These are phyloP conservation scores for Pichia sp. DNA, from an alignment of 1,139 yeast species.

Conservation along the genomic window DNA sequence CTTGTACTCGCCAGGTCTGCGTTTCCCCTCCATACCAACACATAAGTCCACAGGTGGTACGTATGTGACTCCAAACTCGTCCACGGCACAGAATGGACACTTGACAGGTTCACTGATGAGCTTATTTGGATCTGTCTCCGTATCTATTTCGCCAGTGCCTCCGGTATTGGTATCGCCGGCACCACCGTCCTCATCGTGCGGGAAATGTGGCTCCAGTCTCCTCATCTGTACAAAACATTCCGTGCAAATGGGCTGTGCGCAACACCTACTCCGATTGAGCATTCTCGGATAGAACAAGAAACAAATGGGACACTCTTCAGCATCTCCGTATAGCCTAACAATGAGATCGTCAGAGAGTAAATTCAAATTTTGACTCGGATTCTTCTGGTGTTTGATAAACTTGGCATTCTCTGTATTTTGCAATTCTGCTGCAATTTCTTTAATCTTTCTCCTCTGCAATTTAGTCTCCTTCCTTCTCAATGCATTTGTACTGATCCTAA, in stretches of 20 bases:
- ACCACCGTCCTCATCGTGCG: conserved; percentile 52
- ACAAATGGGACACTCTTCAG: conserved; percentile 90
- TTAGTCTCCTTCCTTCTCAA: conserved; percentile 52
- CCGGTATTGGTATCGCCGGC: conserved; percentile 20
- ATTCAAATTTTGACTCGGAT: conserved; percentile 20
- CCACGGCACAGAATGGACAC: conserved; percentile 91
- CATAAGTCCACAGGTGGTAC: conserved; percentile 42
- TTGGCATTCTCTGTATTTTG: conserved; percentile 50
- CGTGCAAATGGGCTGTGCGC: conserved; percentile 88
- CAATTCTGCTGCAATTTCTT: conserved; percentile 39
- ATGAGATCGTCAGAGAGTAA: conserved; percentile 37
- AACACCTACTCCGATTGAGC: conserved; percentile 80
- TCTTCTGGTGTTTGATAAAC: conserved; percentile 35
- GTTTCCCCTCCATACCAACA: conserved; percentile 45
- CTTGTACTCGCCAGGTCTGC: conserved; percentile 33
- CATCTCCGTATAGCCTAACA: conserved; percentile 50
- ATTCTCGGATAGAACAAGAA: conserved; percentile 78
- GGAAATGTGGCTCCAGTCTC: conserved; percentile 91
- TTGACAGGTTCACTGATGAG: conserved; percentile 80
- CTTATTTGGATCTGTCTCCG: conserved; percentile 43
- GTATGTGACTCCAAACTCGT: conserved; percentile 80
- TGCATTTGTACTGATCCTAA: conserved; percentile 44
- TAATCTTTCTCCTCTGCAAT: conserved; percentile 40
- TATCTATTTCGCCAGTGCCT: conserved; percentile 21
- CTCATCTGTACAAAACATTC: conserved; percentile 97